Evolutionary conservation across 129 eudicot genomes (phyloP).

Genomic region (Flaveria brownii): DNA sequence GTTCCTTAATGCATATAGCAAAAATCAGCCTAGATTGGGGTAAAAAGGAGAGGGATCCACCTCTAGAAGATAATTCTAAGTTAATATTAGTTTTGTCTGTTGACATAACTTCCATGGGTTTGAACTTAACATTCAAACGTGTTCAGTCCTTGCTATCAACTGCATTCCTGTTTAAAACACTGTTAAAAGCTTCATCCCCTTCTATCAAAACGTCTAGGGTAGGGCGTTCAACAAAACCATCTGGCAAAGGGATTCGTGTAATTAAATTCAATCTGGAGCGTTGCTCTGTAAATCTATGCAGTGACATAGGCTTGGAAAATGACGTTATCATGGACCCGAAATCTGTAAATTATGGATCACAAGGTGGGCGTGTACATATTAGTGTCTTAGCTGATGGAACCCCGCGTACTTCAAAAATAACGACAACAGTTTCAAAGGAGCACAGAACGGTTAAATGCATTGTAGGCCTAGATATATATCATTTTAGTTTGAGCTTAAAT

Average conservation of each 20-base stretch:
- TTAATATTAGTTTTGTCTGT: slow-evolving; percentile 58
- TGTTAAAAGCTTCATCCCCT: slow-evolving; percentile 55
- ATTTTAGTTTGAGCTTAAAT: slow-evolving; percentile 66
- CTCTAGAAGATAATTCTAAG: slow-evolving; percentile 59
- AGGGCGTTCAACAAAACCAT: slow-evolving; percentile 54
- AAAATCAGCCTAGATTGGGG: slow-evolving; percentile 87
- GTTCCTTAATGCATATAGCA: slow-evolving; percentile 80
- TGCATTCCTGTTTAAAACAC: slow-evolving; percentile 60
- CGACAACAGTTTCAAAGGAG: slow-evolving; percentile 61
- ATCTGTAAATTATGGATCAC: slow-evolving; percentile 90
- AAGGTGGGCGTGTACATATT: slow-evolving; percentile 80
- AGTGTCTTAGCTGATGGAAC: slow-evolving; percentile 78
- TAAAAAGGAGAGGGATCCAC: slow-evolving; percentile 71
- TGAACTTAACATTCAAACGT: slow-evolving; percentile 78
- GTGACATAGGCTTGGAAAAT: slow-evolving; percentile 74
- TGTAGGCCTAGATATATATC: slow-evolving; percentile 78
- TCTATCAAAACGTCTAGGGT: slow-evolving; percentile 57
- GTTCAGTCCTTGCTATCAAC: slow-evolving; percentile 76
- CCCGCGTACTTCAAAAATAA: slow-evolving; percentile 72
- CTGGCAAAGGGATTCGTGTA: slow-evolving; percentile 78
- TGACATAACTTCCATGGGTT: slow-evolving; percentile 87
- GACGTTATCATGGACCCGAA: slow-evolving; percentile 71
- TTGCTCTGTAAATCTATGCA: slow-evolving; percentile 64
- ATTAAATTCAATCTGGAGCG: slow-evolving; percentile 70
- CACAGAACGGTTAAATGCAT: slow-evolving; percentile 53